Percentiles rank a stretch among this genome's conserved stretches.
phyloP scores from a whole-genome alignment of 148 eudicot genomes.

The Cornus kousa region DNA sequence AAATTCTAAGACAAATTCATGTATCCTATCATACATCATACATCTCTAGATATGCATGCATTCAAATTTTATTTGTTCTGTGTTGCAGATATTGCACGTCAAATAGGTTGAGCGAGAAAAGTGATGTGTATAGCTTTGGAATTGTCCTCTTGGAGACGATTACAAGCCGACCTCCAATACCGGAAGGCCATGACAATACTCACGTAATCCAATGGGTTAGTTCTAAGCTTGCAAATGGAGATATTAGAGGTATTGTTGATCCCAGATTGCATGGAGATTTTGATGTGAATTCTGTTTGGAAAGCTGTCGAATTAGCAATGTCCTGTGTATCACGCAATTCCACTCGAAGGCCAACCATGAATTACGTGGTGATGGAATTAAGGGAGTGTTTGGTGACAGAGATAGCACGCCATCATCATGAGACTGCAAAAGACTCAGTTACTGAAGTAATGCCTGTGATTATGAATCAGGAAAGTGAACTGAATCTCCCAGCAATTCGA shows the following conservation, averaged over 20 bases:
- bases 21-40: too few species aligned
- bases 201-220: slow-evolving; percentile 21
- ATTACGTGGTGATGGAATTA: slow-evolving; percentile 18
- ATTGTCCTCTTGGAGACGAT: slow-evolving; percentile 27
- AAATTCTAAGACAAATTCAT: too few species aligned
- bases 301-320: slow-evolving; percentile 18
- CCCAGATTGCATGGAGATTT: slow-evolving; percentile 12
- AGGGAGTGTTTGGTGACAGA: slow-evolving; percentile 22
- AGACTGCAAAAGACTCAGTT: too few species aligned
- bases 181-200: neutral
- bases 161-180: slow-evolving; percentile 20
- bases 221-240: slow-evolving; percentile 12
- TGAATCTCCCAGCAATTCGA: too few species aligned
- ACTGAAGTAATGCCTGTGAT: too few species aligned
- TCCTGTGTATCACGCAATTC: slow-evolving; percentile 12
- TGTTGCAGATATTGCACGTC: slow-evolving; percentile 15
- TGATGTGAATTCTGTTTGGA: slow-evolving; percentile 22
- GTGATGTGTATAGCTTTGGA: slow-evolving; percentile 25
- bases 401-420: neutral
- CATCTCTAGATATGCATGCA: too few species aligned
- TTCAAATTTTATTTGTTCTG: too few species aligned
- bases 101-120: slow-evolving; percentile 15
- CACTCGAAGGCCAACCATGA: slow-evolving; percentile 23
- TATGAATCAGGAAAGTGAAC: too few species aligned
- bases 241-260: slow-evolving; percentile 15